Percentiles rank a stretch among this genome's conserved stretches.
Evolutionary conservation across 495 filamentous ascomycete species (phyloP).

Genomic region (Talaromyces liani): DNA sequence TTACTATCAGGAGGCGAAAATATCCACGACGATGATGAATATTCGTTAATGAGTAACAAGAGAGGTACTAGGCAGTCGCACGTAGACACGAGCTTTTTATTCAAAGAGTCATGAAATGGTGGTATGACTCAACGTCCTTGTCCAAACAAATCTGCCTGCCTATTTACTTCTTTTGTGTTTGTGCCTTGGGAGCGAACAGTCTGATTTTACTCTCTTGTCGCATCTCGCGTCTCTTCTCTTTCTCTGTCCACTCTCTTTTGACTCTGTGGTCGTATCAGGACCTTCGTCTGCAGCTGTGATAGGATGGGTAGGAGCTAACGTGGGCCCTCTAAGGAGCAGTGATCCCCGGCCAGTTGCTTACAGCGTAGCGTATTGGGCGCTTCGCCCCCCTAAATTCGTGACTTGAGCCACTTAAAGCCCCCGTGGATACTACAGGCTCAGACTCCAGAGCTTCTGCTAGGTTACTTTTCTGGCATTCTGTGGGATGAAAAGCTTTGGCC

Average conservation of each 20-base stretch:
- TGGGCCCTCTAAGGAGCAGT: conserved; percentile 1
- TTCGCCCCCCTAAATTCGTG: neutral
- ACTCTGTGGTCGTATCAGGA: neutral
- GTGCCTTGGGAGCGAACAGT: neutral
- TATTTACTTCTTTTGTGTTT: neutral
- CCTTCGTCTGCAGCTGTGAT: neutral
- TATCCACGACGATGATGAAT: neutral
- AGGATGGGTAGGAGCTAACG: neutral
- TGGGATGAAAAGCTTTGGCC: neutral
- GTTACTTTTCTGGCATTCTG: neutral
- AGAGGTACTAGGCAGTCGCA: neutral
- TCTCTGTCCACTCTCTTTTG: neutral
- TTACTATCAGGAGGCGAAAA: neutral
- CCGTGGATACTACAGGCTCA: neutral
- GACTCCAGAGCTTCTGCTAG: neutral
- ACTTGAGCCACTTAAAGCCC: neutral
- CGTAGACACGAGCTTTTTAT: neutral
- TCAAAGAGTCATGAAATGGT: neutral
- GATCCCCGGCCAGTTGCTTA: neutral
- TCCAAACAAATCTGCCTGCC: neutral
- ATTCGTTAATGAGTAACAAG: neutral
- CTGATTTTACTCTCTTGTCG: neutral
- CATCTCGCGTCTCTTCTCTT: neutral
- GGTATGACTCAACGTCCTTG: neutral
- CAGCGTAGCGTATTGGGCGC: neutral